Base-by-base conservation (phyloP, 148 eudicot genomes). In the Polygonum maritimum region DNA sequence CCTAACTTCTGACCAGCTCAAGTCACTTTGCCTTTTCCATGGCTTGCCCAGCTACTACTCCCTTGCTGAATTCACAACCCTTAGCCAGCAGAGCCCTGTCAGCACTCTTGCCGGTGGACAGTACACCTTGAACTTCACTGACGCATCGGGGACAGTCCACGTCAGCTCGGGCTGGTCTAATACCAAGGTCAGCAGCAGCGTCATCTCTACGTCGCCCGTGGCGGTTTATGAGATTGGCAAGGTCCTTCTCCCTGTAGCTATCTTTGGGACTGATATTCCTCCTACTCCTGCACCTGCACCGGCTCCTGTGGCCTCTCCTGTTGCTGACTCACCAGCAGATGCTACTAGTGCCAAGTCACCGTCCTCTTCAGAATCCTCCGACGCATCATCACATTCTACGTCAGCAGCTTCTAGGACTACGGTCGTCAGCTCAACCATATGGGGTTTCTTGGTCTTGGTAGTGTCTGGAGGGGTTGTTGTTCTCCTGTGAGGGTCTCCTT, bases 241-340 rank as follows among this genome's bases (percentile, higher is more conserved):
- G 74, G 96, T 94, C 45, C 89, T 94, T 13, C 91, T 94, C 19
- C 98, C 98, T 0, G 93, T 82, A 74, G 91, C 92, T 0, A 92
- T 94, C 74, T 94, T 90, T 26, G 98, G 98, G 36, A 90, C 91
- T 0, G 96, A 94, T 51, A 90, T 94, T 7, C 98, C 98, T 4
- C 98, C 98, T 12, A 83, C 76, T 36, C 87, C 98, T 0, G 96
- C 98, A 47, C 98, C 98, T 4, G 97, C 95, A 0, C 98, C 98
- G 0, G 89, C 89, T 7, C 93, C 95, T 0, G 93, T 79, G 14
- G 49, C 58, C 12, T 77, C 87, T 5, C 87, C 91, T 3, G 79
- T 79, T 13, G 89, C 91, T 2, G 97, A 87, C 79, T 54, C 91
- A 10, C 88, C 85, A 4, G 63, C 75, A 0, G 92, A 47, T 2